phyloP scores from a whole-genome alignment of 148 eudicot genomes.

The Vaccinium macrocarpon region DNA sequence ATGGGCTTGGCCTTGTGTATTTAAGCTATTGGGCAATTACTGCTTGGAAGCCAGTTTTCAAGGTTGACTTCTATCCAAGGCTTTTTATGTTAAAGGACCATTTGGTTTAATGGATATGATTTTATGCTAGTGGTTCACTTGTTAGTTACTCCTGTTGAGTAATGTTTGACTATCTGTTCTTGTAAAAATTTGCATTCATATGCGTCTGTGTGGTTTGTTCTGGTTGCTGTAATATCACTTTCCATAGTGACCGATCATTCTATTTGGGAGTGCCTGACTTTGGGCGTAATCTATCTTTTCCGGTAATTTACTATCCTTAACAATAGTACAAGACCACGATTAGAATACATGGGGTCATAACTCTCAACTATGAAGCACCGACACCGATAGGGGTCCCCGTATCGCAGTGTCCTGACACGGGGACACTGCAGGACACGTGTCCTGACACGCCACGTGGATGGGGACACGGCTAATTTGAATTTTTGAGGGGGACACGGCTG shows the following conservation, averaged over 20 bases:
- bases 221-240: not conserved
- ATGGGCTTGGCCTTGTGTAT: not conserved
- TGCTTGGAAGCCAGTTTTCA: not conserved
- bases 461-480: no score
- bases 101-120: not conserved
- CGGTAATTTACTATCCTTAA: not conserved
- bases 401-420: no score
- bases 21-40: not conserved
- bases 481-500: no score
- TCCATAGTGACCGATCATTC: not conserved
- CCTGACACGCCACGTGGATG: no score
- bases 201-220: not conserved
- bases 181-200: not conserved
- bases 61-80: not conserved
- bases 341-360: not conserved
- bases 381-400: no score
- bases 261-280: not conserved
- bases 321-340: not conserved
- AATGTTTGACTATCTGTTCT: not conserved
- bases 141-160: not conserved
- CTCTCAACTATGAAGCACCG: not conserved
- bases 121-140: not conserved
- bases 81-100: not conserved
- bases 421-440: no score
- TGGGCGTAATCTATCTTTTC: not conserved